These are phyloP conservation scores for Hypoxylon sp. DNA, from an alignment of 2,329 filamentous ascomycete genomes.

Conservation along the genomic window DNA sequence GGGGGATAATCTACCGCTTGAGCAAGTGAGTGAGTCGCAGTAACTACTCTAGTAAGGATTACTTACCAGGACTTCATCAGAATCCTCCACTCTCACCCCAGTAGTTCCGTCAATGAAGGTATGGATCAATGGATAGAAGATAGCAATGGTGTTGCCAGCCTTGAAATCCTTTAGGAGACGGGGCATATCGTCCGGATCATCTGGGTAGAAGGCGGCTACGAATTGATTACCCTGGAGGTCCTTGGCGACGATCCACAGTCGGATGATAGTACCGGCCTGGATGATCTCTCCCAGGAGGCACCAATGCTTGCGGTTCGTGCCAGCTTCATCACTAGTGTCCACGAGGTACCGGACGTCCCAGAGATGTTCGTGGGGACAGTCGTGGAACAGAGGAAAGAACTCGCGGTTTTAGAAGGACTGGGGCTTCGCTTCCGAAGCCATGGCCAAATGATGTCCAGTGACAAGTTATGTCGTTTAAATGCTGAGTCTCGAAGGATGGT, in stretches of 20 bases:
- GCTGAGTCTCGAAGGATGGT: not conserved
- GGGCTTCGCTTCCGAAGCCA: slow-evolving; percentile 15
- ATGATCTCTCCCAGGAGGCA: slow-evolving; percentile 45
- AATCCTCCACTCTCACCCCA: slow-evolving; percentile 36
- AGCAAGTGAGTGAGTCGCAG: not conserved
- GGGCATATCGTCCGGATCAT: slow-evolving; percentile 39
- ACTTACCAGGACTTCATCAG: slow-evolving; percentile 31
- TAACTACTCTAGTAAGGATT: not conserved
- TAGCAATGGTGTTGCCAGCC: slow-evolving; percentile 46
- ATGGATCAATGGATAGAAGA: slow-evolving; percentile 43
- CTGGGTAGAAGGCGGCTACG: slow-evolving; percentile 44
- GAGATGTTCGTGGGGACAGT: slow-evolving; percentile 19
- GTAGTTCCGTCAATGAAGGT: slow-evolving; percentile 29
- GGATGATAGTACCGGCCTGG: slow-evolving; percentile 53
- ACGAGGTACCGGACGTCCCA: slow-evolving; percentile 29
- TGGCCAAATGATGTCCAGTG: not conserved
- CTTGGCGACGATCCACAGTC: slow-evolving; percentile 40
- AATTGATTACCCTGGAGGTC: slow-evolving; percentile 30
- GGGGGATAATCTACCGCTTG: slow-evolving; percentile 42
- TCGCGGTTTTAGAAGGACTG: slow-evolving; percentile 38
- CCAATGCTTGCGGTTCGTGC: slow-evolving; percentile 34
- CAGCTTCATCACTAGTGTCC: not conserved
- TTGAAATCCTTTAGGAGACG: slow-evolving; percentile 39
- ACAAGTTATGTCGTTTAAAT: not conserved
- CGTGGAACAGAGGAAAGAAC: slow-evolving; percentile 36